phyloP scores from a whole-genome alignment of 1,284 basidiomycete genomes.

The Rhizopogon parksii region DNA sequence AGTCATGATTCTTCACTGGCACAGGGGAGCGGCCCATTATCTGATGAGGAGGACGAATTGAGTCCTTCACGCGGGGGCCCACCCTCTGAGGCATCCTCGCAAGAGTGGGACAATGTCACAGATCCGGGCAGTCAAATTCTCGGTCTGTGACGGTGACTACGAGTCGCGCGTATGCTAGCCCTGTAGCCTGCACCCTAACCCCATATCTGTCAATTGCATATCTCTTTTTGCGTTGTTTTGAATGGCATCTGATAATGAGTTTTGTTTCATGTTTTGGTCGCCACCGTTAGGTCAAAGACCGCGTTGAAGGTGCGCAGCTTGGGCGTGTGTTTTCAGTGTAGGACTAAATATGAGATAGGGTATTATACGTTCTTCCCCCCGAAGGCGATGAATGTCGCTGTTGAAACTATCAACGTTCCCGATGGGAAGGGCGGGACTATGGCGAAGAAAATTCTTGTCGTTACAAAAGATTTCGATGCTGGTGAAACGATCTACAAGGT shows the following conservation, averaged over 20 bases:
- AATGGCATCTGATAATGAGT: conserved; percentile 52
- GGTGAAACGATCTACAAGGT: conserved; percentile 76
- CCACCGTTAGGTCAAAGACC: conserved; percentile 48
- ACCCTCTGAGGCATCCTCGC: conserved; percentile 75
- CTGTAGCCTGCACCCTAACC: conserved; percentile 14
- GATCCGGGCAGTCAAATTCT: conserved; percentile 56
- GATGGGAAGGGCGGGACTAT: conserved; percentile 29
- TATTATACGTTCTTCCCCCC: conserved; percentile 72
- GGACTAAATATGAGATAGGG: conserved; percentile 39
- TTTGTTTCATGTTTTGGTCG: conserved; percentile 30
- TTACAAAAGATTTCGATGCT: conserved; percentile 57
- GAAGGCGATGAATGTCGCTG: conserved; percentile 58
- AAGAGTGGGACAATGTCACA: conserved; percentile 80
- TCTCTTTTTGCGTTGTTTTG: conserved; percentile 14
- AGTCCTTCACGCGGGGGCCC: conserved; percentile 57
- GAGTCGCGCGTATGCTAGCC: conserved; percentile 23
- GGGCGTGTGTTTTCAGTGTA: conserved; percentile 18
- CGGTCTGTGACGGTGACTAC: conserved; percentile 32
- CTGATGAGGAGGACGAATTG: conserved; percentile 42
- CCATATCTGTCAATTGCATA: conserved; percentile 20
- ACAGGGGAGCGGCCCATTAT: conserved; percentile 26
- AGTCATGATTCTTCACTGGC: conserved; percentile 51
- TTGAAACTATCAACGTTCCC: conserved; percentile 39
- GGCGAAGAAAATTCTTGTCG: conserved; percentile 52
- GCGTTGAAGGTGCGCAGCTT: conserved; percentile 66